Evolutionary conservation across 1,284 basidiomycete genomes (phyloP), one percentile per base, ranked within the genome.

Genomic region (Lentinula novae-zelandiae): DNA sequence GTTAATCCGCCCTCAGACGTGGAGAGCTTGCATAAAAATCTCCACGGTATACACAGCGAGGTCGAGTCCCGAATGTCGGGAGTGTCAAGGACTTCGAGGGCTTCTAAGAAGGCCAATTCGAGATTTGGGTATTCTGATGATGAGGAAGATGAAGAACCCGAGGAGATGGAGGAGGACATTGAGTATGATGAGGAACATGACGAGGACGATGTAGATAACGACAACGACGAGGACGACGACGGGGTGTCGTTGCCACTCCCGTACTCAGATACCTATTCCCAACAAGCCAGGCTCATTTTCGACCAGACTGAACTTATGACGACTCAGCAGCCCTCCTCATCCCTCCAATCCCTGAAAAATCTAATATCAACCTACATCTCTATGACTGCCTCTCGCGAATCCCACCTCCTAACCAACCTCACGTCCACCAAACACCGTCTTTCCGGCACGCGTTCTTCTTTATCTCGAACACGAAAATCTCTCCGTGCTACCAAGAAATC

Each of bases 251-350:
- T 20, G 5, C 1, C 20, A 0, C 84, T 90, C 0, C 94, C 95
- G 0, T 83, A 95, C 67, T 79, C 84, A 33, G 73, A 76, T 12
- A 80, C 80, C 12, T 92, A 92, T 67, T 86, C 90, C 56, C 74
- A 46, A 46, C 44, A 46, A 20, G 5, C 44, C 10, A 5, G 20
- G 10, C n/a, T 8, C 17, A 46, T 46, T 5, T 20, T 46, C 15
- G 8, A 46, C n/a, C 44, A 46, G 20, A 17, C 20, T 5, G 17
- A 46, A n/a, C 1, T 7, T 3, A 46, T 46, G 3, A 46, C 7
- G 17, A 46, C 20, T 15, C 10, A 8, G 17, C 44, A 15, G 15
- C 17, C 44, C 20, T 46, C 17, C n/a, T n/a, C n/a, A n/a, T 8
- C 20, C n/a, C n/a, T 17, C 7, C 44, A 8, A 46, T 46, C 2